phyloP scores from a whole-genome alignment of 208 protist species.

The Crithidia acanthocephali region DNA sequence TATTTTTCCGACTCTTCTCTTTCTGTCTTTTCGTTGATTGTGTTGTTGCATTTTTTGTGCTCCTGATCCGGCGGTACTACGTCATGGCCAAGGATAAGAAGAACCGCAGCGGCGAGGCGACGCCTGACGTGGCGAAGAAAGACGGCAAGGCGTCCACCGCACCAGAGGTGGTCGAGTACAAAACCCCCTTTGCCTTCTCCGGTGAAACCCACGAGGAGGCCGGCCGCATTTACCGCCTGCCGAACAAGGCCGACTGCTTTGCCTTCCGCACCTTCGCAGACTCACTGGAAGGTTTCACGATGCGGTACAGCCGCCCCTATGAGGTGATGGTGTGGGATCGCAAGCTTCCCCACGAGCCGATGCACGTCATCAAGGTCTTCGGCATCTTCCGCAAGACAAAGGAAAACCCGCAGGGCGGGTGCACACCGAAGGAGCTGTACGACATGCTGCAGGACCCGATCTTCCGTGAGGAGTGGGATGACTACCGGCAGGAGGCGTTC shows the following conservation, averaged over 20 bases:
- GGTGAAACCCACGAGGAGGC: constrained; percentile 45
- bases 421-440: constrained; percentile 60
- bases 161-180: constrained; percentile 48
- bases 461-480: constrained; percentile 84
- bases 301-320: constrained; percentile 54
- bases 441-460: constrained; percentile 87
- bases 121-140: neutral
- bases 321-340: constrained; percentile 78
- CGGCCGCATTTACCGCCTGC: constrained; percentile 59
- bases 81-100: constrained; percentile 36
- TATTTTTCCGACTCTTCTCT: neutral
- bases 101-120: neutral
- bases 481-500: constrained; percentile 71
- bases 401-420: constrained; percentile 33
- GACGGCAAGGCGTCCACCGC: constrained; percentile 3
- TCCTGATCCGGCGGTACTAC: neutral
- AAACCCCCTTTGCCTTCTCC: constrained; percentile 62
- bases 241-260: constrained; percentile 63
- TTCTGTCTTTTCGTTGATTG: neutral
- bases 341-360: constrained; percentile 62
- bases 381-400: constrained; percentile 58
- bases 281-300: constrained; percentile 70
- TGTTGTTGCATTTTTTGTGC: neutral
- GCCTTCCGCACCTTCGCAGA: constrained; percentile 79
- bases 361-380: constrained; percentile 87